Percentiles rank a stretch among this genome's conserved stretches.
These are phyloP conservation scores for Epichloe elymi DNA, from an alignment of 2,329 filamentous ascomycete genomes.

Conservation along the genomic window DNA sequence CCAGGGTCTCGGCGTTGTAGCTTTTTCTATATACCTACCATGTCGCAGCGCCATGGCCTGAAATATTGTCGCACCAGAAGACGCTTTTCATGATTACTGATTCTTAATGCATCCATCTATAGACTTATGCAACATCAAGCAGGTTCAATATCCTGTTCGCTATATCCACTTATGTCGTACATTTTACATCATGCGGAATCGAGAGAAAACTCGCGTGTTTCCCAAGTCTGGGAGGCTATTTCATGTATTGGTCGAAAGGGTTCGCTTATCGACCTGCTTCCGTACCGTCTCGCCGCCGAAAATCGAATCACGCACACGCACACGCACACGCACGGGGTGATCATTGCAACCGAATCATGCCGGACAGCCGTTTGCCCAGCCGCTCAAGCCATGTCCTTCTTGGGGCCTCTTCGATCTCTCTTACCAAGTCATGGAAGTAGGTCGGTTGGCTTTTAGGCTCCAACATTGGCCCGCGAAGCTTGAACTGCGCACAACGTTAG, in stretches of 20 bases:
- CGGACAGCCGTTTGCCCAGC: conserved; percentile 40
- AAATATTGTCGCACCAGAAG: too few relatives aligned
- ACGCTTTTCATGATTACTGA: too few relatives aligned
- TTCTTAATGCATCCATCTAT: too few relatives aligned
- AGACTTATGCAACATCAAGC: not conserved
- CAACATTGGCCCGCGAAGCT: conserved; percentile 35
- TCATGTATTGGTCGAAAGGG: not conserved
- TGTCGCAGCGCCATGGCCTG: too few relatives aligned
- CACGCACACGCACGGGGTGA: not conserved
- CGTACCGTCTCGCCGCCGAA: not conserved
- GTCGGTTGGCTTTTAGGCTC: conserved; percentile 49
- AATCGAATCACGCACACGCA: not conserved
- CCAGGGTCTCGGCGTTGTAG: too few relatives aligned
- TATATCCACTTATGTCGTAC: not conserved
- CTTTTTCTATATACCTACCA: too few relatives aligned
- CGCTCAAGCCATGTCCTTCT: conserved; percentile 39
- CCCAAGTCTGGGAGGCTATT: not conserved
- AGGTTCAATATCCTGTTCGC: not conserved
- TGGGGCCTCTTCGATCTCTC: conserved; percentile 51
- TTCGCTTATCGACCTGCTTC: not conserved
- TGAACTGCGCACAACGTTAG: conserved; percentile 17
- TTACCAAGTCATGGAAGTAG: conserved; percentile 48
- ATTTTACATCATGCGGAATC: not conserved
- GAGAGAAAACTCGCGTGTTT: too few relatives aligned
- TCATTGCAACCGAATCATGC: conserved; percentile 45